A percentile compares a stretch with the other conserved stretches of the same genome.
Conservation (phyloP, 768 basidiomycete genomes). For the Strobilomyces dryophilus region DNA sequence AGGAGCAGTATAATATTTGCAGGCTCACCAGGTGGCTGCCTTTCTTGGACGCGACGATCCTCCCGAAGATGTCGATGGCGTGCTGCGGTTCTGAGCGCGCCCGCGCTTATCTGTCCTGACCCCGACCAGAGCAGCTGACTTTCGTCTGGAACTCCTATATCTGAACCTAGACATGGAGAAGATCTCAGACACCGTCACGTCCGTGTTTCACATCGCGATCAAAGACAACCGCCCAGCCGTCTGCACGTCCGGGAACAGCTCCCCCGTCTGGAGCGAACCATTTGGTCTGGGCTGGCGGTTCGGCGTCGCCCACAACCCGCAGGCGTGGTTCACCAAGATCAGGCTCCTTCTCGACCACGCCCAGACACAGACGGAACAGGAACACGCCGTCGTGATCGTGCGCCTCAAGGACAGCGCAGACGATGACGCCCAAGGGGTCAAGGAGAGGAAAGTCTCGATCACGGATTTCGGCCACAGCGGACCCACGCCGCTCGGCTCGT, state of each 20-base stretch:
- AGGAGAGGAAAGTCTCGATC: conserved; percentile 17
- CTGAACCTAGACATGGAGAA: conserved; percentile 15
- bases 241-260: conserved; percentile 5
- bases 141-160: background rate
- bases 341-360: conserved; percentile 27
- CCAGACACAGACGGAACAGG: conserved; percentile 18
- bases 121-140: too few species aligned
- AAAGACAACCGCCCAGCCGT: conserved; percentile 17
- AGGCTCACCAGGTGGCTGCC: too few species aligned
- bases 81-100: too few species aligned
- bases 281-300: conserved; percentile 30
- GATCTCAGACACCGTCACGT: conserved; percentile 22
- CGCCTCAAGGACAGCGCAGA: conserved; percentile 5
- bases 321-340: conserved; percentile 24
- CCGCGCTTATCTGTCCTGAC: background rate
- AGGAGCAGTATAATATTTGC: too few species aligned
- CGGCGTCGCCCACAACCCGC: conserved; percentile 16
- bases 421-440: conserved; percentile 1
- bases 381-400: conserved; percentile 13
- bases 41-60: too few species aligned
- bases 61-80: too few species aligned
- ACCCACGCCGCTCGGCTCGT: conserved; percentile 24
- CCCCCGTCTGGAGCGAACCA: conserved; percentile 21
- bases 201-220: conserved; percentile 23
- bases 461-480: conserved; percentile 23